Evolutionary conservation across 1,139 yeast genomes (phyloP).

Genomic region (Candida sojae): DNA sequence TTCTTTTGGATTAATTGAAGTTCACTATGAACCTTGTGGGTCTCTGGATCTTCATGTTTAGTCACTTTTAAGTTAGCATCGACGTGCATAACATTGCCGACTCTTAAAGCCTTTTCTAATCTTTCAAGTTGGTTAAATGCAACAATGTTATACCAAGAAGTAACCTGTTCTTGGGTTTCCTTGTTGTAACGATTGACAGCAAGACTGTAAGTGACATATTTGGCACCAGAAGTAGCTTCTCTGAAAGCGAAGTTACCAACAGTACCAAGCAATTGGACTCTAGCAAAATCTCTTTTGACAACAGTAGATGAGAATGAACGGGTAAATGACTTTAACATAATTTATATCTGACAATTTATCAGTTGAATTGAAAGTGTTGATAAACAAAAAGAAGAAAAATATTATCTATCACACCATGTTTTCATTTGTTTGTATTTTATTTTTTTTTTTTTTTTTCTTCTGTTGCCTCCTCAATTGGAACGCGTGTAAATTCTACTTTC

Average conservation of each 20-base stretch:
- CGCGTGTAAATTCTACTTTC: not conserved
- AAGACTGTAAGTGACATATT: constrained; percentile 43
- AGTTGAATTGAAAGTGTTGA: not conserved
- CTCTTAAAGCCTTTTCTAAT: constrained; percentile 41
- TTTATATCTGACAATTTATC: not conserved
- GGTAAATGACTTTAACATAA: constrained; percentile 30
- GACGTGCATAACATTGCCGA: constrained; percentile 44
- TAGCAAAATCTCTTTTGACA: constrained; percentile 39
- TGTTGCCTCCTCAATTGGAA: not conserved
- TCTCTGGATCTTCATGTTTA: constrained; percentile 34
- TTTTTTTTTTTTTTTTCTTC: constrained; percentile 1
- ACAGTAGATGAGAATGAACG: constrained; percentile 39
- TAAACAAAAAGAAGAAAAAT: not conserved
- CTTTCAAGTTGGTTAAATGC: constrained; percentile 40
- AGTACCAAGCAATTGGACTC: constrained; percentile 43
- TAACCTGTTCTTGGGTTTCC: constrained; percentile 26
- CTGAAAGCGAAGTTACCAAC: constrained; percentile 40
- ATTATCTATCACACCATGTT: not conserved
- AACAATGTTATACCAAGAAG: constrained; percentile 47
- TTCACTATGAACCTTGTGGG: constrained; percentile 19
- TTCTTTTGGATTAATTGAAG: constrained; percentile 37
- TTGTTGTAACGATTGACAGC: constrained; percentile 45
- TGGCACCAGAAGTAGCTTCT: constrained; percentile 41
- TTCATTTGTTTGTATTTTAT: not conserved
- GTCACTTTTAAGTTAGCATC: constrained; percentile 44